Evolutionary conservation across 2,329 filamentous ascomycete species (phyloP).

Genomic region (Colletotrichum magnum): DNA sequence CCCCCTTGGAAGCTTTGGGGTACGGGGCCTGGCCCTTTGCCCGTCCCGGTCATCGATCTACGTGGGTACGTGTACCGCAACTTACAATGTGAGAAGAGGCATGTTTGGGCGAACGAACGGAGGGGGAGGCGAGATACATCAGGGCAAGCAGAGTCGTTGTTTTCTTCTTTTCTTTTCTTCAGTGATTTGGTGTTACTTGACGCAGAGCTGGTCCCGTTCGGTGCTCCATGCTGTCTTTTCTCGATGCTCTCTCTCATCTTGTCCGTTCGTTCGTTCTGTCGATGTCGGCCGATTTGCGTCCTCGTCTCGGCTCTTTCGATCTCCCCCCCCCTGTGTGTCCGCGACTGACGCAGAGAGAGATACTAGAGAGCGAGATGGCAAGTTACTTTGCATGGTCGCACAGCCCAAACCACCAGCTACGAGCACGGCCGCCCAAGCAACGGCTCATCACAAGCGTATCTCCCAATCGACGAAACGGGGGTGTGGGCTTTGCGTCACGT

Average conservation of each 20-base stretch:
- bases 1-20: too few relatives aligned
- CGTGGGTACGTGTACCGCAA: not conserved
- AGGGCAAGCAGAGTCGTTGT: not conserved
- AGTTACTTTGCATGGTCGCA: too few relatives aligned
- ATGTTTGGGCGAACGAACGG: conserved; percentile 33
- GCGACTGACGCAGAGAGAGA: not conserved
- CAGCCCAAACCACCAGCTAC: too few relatives aligned
- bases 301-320: conserved; percentile 23
- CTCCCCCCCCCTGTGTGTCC: too few relatives aligned
- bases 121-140: conserved; percentile 7
- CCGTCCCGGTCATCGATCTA: not conserved
- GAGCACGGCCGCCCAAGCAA: not conserved
- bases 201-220: conserved; percentile 10
- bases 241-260: not conserved
- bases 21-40: too few relatives aligned
- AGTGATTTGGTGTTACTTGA: conserved; percentile 20
- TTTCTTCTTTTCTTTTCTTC: conserved; percentile 17
- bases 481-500: conserved; percentile 36
- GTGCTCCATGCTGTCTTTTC: conserved; percentile 16
- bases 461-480: conserved; percentile 18
- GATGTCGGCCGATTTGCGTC: conserved; percentile 4
- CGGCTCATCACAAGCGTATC: conserved; percentile 34
- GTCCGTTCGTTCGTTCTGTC: too few relatives aligned
- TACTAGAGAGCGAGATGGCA: too few relatives aligned
- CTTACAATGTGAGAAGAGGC: not conserved